phyloP scores from a whole-genome alignment of 108 stramenopile species.

The Cyclotella cryptica region DNA sequence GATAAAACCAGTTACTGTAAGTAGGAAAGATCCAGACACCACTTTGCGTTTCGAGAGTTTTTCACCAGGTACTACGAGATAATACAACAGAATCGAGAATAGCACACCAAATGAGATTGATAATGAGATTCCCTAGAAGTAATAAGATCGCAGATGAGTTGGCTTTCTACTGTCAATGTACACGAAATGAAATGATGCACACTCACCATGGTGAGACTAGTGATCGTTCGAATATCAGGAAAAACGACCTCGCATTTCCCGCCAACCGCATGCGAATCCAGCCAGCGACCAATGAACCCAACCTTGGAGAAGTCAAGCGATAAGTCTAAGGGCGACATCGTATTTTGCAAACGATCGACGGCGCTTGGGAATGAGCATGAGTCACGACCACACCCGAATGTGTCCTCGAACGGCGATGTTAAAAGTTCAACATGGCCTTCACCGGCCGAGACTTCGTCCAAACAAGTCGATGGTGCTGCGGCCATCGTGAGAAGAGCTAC shows the following conservation, averaged over 20 bases:
- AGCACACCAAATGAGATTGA: slow-evolving; percentile 17
- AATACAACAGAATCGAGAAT: slow-evolving; percentile 23
- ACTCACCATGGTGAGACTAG: not conserved
- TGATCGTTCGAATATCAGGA: slow-evolving; percentile 6
- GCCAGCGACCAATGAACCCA: not conserved
- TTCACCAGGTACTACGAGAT: slow-evolving; percentile 3
- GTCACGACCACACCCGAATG: not conserved
- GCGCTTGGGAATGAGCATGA: not conserved
- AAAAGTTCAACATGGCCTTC: not conserved
- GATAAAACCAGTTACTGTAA: slow-evolving; percentile 2
- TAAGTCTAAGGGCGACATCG: not conserved
- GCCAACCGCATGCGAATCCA: slow-evolving; percentile 9
- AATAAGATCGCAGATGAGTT: not conserved
- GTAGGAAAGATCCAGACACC: slow-evolving; percentile 21
- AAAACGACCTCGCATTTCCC: slow-evolving; percentile 24
- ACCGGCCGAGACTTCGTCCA: not conserved
- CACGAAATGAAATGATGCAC: slow-evolving; percentile 3
- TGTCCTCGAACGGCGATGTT: not conserved
- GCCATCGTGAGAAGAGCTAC: too few species aligned
- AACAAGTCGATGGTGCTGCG: not conserved
- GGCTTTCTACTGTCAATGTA: not conserved
- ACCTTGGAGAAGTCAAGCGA: slow-evolving; percentile 10
- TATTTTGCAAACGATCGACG: slow-evolving; percentile 7
- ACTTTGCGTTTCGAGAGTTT: slow-evolving; percentile 11
- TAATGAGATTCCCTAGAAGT: slow-evolving; percentile 6